phyloP scores from a whole-genome alignment of 2,329 filamentous ascomycete species.

The Eurotiales sp. region DNA sequence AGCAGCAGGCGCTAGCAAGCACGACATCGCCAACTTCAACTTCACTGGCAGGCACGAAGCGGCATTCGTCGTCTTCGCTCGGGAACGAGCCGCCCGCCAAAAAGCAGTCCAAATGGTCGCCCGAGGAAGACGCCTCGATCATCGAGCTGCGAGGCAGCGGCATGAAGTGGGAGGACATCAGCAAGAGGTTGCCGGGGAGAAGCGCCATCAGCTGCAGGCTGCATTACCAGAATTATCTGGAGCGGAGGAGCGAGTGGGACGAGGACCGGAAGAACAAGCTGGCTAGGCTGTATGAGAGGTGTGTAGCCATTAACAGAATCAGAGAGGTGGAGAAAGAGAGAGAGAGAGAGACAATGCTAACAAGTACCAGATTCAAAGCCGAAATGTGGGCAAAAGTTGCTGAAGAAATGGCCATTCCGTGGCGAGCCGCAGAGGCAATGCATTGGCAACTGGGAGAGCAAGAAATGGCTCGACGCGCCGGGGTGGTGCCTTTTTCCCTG shows the following conservation, averaged over 20 bases:
- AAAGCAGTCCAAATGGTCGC: conserved; percentile 95
- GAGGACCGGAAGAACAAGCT: conserved; percentile 98
- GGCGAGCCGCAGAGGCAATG: conserved; percentile 95
- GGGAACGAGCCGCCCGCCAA: conserved; percentile 66
- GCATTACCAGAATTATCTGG: conserved; percentile 96
- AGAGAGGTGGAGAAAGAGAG: background rate
- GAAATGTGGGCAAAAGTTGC: conserved; percentile 98
- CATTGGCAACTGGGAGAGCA: conserved; percentile 93
- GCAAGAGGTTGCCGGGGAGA: conserved; percentile 80
- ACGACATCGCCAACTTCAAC: conserved; percentile 23
- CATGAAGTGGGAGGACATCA: conserved; percentile 99
- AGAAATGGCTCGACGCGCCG: conserved; percentile 90
- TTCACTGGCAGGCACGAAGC: conserved; percentile 33
- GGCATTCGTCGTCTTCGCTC: conserved; percentile 45
- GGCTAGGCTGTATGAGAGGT: conserved; percentile 92
- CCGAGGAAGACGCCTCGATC: conserved; percentile 88
- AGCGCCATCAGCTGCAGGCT: conserved; percentile 92
- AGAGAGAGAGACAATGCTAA: conserved; percentile 6
- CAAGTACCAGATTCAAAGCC: conserved; percentile 75
- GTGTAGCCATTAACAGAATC: conserved; percentile 32
- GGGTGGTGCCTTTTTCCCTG: conserved; percentile 78
- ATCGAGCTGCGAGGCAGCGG: conserved; percentile 84
- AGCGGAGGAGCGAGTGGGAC: conserved; percentile 90
- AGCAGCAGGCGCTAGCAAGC: conserved; percentile 11
- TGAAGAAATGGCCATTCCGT: conserved; percentile 90